Conservation (phyloP, 1,284 basidiomycete species). For the Puccinia horiana region DNA sequence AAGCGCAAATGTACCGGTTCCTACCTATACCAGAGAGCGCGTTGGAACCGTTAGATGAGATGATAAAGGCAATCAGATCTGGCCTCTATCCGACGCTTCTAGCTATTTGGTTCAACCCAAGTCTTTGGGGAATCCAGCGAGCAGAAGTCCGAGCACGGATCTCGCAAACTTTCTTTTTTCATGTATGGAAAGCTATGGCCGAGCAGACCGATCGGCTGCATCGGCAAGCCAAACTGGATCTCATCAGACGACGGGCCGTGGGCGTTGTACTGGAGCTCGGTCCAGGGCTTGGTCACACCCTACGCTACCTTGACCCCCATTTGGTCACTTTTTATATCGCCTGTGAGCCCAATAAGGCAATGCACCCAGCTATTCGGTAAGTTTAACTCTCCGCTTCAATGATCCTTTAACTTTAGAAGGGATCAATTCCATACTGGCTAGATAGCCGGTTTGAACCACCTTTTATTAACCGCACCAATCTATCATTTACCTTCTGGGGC, state of each 20-base stretch:
- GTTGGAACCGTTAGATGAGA: neutral
- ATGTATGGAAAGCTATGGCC: constrained; percentile 14
- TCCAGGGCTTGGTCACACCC: neutral
- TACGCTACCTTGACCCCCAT: neutral
- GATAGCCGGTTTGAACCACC: neutral
- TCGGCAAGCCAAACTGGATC: neutral
- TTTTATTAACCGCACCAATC: neutral
- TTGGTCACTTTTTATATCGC: constrained; percentile 16
- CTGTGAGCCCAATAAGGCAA: constrained; percentile 12
- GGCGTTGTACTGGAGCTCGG: neutral
- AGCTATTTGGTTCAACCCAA: constrained; percentile 4
- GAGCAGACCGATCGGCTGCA: neutral
- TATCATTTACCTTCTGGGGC: neutral
- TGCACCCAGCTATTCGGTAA: constrained; percentile 16
- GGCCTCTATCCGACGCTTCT: constrained; percentile 18
- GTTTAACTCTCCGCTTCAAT: neutral
- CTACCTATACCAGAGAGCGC: neutral
- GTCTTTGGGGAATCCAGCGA: neutral
- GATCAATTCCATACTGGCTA: neutral
- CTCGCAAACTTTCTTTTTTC: constrained; percentile 3
- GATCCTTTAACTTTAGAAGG: neutral
- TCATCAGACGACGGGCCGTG: neutral
- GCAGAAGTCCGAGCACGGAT: neutral
- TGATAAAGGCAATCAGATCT: neutral
- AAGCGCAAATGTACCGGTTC: neutral